Conservation (phyloP, 257 asterid species). For the Solanum piurae region DNA sequence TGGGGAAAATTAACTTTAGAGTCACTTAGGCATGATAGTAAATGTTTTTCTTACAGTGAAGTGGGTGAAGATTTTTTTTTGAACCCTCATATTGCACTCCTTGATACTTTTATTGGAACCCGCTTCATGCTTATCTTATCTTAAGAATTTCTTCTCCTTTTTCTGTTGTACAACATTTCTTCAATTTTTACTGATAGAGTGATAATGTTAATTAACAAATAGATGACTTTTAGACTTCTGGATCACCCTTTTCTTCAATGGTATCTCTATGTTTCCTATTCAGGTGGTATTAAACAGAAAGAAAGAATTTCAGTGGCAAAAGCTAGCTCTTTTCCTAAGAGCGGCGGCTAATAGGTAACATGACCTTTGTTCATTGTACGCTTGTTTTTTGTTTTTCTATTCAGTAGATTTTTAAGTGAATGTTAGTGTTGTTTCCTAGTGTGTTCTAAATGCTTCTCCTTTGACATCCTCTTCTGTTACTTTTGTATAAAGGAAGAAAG, state of each 20-base stretch:
- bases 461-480: not conserved
- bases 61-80: not conserved
- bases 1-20: not conserved
- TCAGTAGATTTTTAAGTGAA: not conserved
- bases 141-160: not conserved
- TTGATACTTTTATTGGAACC: not conserved
- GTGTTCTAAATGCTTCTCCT: not conserved
- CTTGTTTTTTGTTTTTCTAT: not conserved
- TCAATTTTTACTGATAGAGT: not conserved
- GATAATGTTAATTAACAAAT: not conserved
- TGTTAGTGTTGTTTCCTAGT: not conserved
- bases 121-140: not conserved
- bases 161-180: not conserved
- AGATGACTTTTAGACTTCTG: not conserved
- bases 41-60: not conserved
- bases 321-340: conserved; percentile 65
- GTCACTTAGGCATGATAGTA: not conserved
- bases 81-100: not conserved
- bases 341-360: conserved; percentile 67
- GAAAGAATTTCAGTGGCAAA: conserved; percentile 84
- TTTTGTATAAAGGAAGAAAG: not conserved
- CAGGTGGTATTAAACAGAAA: conserved; percentile 80
- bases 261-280: not conserved
- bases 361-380: not conserved
- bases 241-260: not conserved